phyloP scores from a whole-genome alignment of 805 yeast species.

The Pichia gijzeniarum region DNA sequence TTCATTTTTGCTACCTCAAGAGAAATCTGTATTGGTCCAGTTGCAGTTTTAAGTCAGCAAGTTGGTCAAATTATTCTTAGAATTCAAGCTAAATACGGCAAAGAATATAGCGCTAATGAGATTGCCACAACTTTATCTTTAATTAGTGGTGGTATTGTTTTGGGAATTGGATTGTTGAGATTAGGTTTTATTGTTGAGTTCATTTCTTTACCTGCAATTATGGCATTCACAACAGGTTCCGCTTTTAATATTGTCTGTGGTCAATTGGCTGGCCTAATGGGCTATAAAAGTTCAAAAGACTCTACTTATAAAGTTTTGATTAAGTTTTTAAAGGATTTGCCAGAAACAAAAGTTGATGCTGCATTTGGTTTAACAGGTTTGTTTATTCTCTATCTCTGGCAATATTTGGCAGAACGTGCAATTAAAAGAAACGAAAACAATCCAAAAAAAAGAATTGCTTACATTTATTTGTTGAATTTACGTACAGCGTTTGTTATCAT shows the following conservation, averaged over 20 bases:
- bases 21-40: conserved; percentile 95
- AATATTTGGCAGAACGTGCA: conserved; percentile 51
- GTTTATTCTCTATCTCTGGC: conserved; percentile 66
- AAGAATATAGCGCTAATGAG: conserved; percentile 48
- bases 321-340: conserved; percentile 64
- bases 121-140: conserved; percentile 78
- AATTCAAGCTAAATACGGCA: conserved; percentile 42
- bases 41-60: conserved; percentile 89
- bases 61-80: conserved; percentile 69
- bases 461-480: conserved; percentile 68
- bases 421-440: conserved; percentile 60
- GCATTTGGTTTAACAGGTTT: conserved; percentile 82
- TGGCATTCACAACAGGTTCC: conserved; percentile 94
- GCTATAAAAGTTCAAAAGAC: conserved; percentile 66
- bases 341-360: conserved; percentile 67
- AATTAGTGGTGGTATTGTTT: conserved; percentile 78
- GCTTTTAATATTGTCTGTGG: conserved; percentile 79
- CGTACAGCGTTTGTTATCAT: conserved; percentile 79
- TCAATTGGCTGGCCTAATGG: conserved; percentile 84
- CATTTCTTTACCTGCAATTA: conserved; percentile 85
- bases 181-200: conserved; percentile 85
- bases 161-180: conserved; percentile 76
- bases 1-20: conserved; percentile 91
- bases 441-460: conserved; percentile 47
- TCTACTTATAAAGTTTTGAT: conserved; percentile 67